Evolutionary conservation across 2,329 filamentous ascomycete genomes (phyloP), one percentile per base, ranked within the genome.

Genomic region (Metarhizium brunneum): DNA sequence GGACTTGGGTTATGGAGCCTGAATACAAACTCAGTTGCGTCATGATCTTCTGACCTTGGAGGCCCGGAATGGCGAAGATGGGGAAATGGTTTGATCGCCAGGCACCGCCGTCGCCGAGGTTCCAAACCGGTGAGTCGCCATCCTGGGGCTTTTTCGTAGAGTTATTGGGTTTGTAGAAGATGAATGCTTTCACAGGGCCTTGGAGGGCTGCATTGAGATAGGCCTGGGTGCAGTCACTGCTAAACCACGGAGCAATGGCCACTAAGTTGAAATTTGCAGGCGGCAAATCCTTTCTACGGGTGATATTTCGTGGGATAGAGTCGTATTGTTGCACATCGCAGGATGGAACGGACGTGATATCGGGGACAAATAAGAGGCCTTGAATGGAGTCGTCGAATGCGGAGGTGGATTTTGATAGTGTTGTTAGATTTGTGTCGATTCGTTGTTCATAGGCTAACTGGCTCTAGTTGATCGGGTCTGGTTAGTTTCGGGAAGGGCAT

Each of bases 231-330:
- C 92, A 99, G 30, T 82, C 74, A 7, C 79, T 73, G 59, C 80
- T 87, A 63, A 90, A 83, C 92, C 92, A 97, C 32, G 92, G 92
- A 29, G 90, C 92, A 54, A 96, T 73, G 32, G 88, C 92, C 62
- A 96, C 82, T 53, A 91, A 76, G 55, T 86, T 84, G 68, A 89
- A 90, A 61, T 87, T 83, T 51, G 79, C 79, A 0, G 78, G 75
- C 0, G 84, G 84, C 1, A 96, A 80, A 64, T 94, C 79, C n/a
- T 71, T 68, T 62, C 82, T 79, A 16, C 86, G 83, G 13, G 90
- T 95, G 54, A 84, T 89, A 68, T 94, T 92, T 42, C 69, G 63
- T 1, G 91, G 89, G 8, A 96, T 78, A 62, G 86, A 84, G n/a
- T 79, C 69, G 45, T 77, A 77, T 47, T 86, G 83, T 50, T 80